Base-by-base conservation (phyloP, 345 rosid species). In the Populus pruinosa region DNA sequence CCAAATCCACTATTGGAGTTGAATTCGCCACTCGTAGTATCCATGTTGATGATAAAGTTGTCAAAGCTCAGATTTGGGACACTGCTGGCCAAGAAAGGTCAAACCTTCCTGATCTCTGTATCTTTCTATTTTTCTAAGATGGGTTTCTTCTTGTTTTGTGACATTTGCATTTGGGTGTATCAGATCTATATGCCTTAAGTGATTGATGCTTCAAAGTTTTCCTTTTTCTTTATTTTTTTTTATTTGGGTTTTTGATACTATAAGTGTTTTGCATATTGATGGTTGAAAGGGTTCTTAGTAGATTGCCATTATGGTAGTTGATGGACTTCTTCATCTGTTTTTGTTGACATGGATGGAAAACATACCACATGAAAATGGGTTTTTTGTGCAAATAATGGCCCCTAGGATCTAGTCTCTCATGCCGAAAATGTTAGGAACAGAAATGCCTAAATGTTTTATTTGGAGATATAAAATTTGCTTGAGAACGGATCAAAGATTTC, bases 11-110 rank as follows among this genome's bases (percentile, higher is more conserved):
- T 7, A 80, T 80, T 20, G 82, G 82, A 29, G 82, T 80, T 62
- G 82, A 80, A 75, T 80, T 80, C 64, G 82, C 82, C 71, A 75
- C 78, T 1, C 78, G 82, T 39, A 80, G 82, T 47, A 79, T 79
- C 66, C 82, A 78, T n/a, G 81, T 78, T 9, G 81, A 78, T 78
- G 81, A 78, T 29, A 78, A 78, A 66, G 81, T 78, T 18, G 81
- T 78, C 39, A 78, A 78, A 72, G 81, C 81, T 43, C 81, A 78
- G 81, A 78, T 78, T 78, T 78, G 81, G 81, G 81, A 78, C 71
- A 78, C 81, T 78, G 81, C 81, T 65, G 81, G 81, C 39, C 81
- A 79, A 36, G 82, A 79, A 79, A 75, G 82, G 77, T 74, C 44
- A 9, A 11, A 33, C 13, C 23, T 77, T 43, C 20, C 9, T 33